Base-by-base conservation (phyloP, 1,284 basidiomycete genomes). In the Heterobasidion irregulare region DNA sequence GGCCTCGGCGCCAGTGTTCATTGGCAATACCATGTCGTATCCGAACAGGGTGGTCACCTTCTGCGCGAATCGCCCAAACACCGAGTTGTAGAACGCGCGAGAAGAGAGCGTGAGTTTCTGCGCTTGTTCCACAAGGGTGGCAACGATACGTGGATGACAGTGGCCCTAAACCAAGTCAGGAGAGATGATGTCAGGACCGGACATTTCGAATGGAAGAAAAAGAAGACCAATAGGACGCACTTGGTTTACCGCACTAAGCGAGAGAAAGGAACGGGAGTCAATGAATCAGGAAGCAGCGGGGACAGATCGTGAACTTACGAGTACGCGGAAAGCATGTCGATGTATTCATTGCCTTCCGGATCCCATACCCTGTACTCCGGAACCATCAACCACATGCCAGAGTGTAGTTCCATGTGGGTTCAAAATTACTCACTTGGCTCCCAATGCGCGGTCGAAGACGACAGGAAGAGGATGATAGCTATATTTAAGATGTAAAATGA, bases 1-100 rank as follows among this genome's bases (percentile, higher is more conserved):
- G 8, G 96, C 96, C 68, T 99, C 96, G 2, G 94, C 95, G 47
- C 96, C 96, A 0, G 96, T 99, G 79, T 99, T 99, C 94, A 99
- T 98, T 19, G 96, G 96, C n/a, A 99, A 79, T 9, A 98, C 93
- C 86, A 95, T 95, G 59, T 93, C 92, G 67, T 91, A 96, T 13
- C 86, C 87, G 64, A 95, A 93, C 72, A 92, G 80, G 62, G 83
- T 73, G 12, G 91, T 95, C 56, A 98, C 76, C 70, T 86, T 84
- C 72, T 93, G 79, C 1, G 94, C 93, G 70, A 96, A 99, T 19
- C 78, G 80, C 0, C 93, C 94, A 63, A 99, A 93, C 57, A 89
- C 79, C 47, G 87, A 88, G 67, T 97, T 98, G 78, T 98, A 94
- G 77, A 99, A 99, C 0, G 96, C 96, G 57, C 96, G 83, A 51